phyloP scores from a whole-genome alignment of 495 filamentous ascomycete species.

The Aspergillus affinis region DNA sequence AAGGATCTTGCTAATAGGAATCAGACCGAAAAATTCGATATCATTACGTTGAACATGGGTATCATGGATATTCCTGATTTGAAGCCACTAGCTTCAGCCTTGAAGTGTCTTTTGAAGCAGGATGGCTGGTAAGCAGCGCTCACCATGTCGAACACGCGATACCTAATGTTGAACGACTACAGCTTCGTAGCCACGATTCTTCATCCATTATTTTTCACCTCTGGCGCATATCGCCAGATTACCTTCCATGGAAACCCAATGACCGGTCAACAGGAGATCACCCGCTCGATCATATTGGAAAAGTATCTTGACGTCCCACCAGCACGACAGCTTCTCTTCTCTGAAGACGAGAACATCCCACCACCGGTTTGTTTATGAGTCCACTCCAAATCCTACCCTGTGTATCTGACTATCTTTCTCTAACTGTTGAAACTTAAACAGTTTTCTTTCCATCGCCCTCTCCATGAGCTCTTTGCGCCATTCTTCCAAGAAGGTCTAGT shows the following conservation, averaged over 20 bases:
- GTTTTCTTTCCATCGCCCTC: constrained; percentile 6
- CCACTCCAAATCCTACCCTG: background rate
- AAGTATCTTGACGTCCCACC: constrained; percentile 8
- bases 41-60: constrained; percentile 18
- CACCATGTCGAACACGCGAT: background rate
- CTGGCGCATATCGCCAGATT: constrained; percentile 14
- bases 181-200: constrained; percentile 18
- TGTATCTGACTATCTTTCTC: no score
- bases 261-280: constrained; percentile 11
- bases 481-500: constrained; percentile 3
- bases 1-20: background rate
- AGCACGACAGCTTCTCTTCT: constrained; percentile 8
- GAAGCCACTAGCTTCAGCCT: constrained; percentile 8
- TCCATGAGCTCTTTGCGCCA: constrained; percentile 8
- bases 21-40: constrained; percentile 10
- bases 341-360: background rate
- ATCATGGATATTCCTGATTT: constrained; percentile 18
- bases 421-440: background rate
- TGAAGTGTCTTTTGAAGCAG: constrained; percentile 5
- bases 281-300: constrained; percentile 10
- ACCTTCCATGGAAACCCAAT: constrained; percentile 9
- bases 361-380: background rate
- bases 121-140: constrained; percentile 7
- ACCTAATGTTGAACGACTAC: background rate
- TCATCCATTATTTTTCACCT: constrained; percentile 18